Conservation (phyloP, 2,329 filamentous ascomycete genomes). For the Cercospora brassicicola region DNA sequence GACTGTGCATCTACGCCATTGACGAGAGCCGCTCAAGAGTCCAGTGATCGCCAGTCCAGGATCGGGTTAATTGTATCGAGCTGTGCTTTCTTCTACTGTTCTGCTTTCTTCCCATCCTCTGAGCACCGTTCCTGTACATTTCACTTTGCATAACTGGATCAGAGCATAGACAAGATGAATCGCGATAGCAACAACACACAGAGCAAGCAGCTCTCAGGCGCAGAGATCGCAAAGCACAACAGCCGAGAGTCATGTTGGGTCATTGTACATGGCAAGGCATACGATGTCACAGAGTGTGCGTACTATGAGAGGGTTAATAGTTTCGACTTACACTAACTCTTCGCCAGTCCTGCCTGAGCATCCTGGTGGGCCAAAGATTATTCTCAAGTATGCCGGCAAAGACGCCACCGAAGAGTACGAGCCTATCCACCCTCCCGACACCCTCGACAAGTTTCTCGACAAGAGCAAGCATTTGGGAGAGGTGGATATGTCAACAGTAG, state of each 20-base stretch:
- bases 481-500: slow-evolving; percentile 82
- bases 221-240: slow-evolving; percentile 71
- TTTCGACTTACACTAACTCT: neutral
- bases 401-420: slow-evolving; percentile 92
- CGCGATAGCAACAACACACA: slow-evolving; percentile 46
- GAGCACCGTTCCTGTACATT: slow-evolving; percentile 2
- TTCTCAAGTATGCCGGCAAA: slow-evolving; percentile 94
- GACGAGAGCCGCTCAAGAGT: slow-evolving; percentile 5
- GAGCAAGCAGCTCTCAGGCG: slow-evolving; percentile 43
- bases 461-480: slow-evolving; percentile 82
- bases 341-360: slow-evolving; percentile 55
- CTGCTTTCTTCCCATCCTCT: neutral
- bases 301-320: slow-evolving; percentile 42
- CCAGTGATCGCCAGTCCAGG: slow-evolving; percentile 13
- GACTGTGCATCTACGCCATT: slow-evolving; percentile 8
- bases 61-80: slow-evolving; percentile 8
- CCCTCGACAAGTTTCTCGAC: slow-evolving; percentile 77
- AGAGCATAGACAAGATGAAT: slow-evolving; percentile 43
- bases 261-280: slow-evolving; percentile 73
- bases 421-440: slow-evolving; percentile 85
- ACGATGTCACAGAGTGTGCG: slow-evolving; percentile 63
- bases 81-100: neutral
- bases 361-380: slow-evolving; percentile 86
- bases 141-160: slow-evolving; percentile 15
- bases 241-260: slow-evolving; percentile 86